Percentiles rank a stretch among this genome's conserved stretches.
Conservation (phyloP, 2,329 filamentous ascomycete species). For the Diaporthe citri region DNA sequence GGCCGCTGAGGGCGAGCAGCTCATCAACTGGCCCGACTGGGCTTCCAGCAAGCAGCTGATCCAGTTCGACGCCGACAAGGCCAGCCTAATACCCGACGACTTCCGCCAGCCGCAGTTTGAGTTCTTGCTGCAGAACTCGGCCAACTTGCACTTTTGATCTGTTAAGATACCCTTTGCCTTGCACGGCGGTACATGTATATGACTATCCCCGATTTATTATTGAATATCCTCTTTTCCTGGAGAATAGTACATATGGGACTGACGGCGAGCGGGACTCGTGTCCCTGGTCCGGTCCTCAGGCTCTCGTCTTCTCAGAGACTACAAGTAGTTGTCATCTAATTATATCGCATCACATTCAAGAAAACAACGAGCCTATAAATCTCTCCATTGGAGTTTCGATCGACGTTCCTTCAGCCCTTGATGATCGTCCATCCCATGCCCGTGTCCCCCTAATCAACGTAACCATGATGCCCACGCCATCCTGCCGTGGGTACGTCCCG, state of each 20-base stretch:
- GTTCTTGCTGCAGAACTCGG: conserved; percentile 15
- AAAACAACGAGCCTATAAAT: not conserved
- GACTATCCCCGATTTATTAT: not conserved
- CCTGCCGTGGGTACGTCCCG: not conserved
- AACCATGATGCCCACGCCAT: not conserved
- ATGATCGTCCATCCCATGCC: no score
- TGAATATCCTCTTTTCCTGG: not conserved
- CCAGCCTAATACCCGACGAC: conserved; percentile 1
- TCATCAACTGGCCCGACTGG: conserved; percentile 57
- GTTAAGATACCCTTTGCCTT: not conserved
- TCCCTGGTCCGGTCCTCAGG: not conserved
- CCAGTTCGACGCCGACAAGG: conserved; percentile 16
- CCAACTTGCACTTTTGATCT: conserved; percentile 9
- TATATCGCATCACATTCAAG: not conserved
- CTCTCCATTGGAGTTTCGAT: not conserved
- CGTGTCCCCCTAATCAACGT: no score
- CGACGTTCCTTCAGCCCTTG: not conserved
- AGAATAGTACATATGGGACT: not conserved
- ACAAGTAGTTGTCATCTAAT: not conserved
- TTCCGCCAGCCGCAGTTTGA: conserved; percentile 28
- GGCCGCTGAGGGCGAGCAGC: conserved; percentile 5
- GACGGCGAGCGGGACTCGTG: not conserved
- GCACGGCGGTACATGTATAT: not conserved
- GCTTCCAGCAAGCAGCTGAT: conserved; percentile 9
- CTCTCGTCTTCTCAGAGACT: not conserved